Base-by-base conservation (phyloP, 495 filamentous ascomycete genomes). In the Talaromyces borbonicus region DNA sequence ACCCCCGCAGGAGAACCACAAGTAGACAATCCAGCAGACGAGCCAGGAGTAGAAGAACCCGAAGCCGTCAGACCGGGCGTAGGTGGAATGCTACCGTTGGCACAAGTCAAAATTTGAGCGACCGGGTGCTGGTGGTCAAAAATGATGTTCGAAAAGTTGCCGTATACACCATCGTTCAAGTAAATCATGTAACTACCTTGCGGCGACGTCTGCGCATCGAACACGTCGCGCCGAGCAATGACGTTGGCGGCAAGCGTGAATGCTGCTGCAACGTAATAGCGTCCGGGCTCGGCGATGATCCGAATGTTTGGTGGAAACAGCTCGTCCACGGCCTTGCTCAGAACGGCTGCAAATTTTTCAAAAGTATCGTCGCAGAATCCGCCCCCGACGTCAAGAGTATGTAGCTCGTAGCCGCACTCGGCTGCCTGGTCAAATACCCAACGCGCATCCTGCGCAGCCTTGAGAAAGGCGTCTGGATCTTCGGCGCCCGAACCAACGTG, bases 91-190 rank as follows among this genome's bases (percentile, higher is more conserved):
- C 72, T 72, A 19, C 61, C 67, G 20, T 74, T 66, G 19, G 70
- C 74, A 39, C 69, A 73, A 52, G 81, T 80, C 22, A 99, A 67
- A 42, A 97, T 73, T 62, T 81, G 86, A 40, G 90, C 86, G 33
- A 83, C 65, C 0, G 90, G 90, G 55, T 94, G 74, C 69, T 99
- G 93, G 62, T 97, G 93, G 56, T 97, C 93, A 63, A 95, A 99
- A 66, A 99, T 93, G 72, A 96, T 95, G 76, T 85, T 92, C 49
- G 87, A 90, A 65, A 99, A 97, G 65, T 96, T 96, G 48, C 92
- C 90, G 52, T 99, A 99, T 30, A 96, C 79, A 20, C 92, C 92
- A 54, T 97, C 92, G 56, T 97, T 97, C 52, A 97, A 67, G 61
- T 98, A 97, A 22, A 95, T 65, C 90, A 96, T 96, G 73, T 92